phyloP scores from a whole-genome alignment of 1,139 yeast genomes.

The Taphrina sp. region DNA sequence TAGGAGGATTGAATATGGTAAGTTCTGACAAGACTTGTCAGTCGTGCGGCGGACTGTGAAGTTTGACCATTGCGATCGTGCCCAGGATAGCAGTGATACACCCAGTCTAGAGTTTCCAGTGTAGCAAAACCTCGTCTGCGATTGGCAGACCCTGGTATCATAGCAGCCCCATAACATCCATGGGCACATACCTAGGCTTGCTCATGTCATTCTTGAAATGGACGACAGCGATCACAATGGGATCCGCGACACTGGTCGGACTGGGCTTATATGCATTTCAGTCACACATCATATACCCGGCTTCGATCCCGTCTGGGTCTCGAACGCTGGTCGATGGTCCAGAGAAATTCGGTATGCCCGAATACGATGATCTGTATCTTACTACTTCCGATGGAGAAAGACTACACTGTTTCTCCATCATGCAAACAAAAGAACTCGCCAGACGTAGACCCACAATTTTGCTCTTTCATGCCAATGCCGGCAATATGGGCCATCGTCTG shows the following conservation, averaged over 20 bases:
- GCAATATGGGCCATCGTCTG: constrained; percentile 88
- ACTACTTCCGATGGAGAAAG: constrained; percentile 66
- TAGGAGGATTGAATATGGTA: too few relatives aligned
- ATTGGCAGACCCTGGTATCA: too few relatives aligned
- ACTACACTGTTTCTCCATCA: constrained; percentile 44
- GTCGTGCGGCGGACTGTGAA: too few relatives aligned
- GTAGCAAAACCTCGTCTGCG: too few relatives aligned
- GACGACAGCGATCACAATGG: not conserved
- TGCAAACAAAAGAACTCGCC: constrained; percentile 45
- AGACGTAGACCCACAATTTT: constrained; percentile 57
- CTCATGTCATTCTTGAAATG: constrained; percentile 14
- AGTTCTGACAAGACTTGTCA: too few relatives aligned
- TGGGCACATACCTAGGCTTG: not conserved
- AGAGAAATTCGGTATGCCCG: constrained; percentile 61
- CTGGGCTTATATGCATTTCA: constrained; percentile 48
- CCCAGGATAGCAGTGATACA: too few relatives aligned
- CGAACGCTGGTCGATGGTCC: constrained; percentile 77
- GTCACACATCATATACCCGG: constrained; percentile 71
- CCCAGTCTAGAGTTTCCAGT: too few relatives aligned
- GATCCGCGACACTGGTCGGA: constrained; percentile 8
- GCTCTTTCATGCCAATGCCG: constrained; percentile 89
- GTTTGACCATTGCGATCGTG: too few relatives aligned
- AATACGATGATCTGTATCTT: constrained; percentile 59
- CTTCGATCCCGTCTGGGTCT: constrained; percentile 70
- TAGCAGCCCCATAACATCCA: too few relatives aligned